A percentile compares a stretch with the other conserved stretches of the same genome.
These are phyloP conservation scores for Helichrysum umbraculigerum DNA, from an alignment of 129 eudicot genomes.

Conservation along the genomic window DNA sequence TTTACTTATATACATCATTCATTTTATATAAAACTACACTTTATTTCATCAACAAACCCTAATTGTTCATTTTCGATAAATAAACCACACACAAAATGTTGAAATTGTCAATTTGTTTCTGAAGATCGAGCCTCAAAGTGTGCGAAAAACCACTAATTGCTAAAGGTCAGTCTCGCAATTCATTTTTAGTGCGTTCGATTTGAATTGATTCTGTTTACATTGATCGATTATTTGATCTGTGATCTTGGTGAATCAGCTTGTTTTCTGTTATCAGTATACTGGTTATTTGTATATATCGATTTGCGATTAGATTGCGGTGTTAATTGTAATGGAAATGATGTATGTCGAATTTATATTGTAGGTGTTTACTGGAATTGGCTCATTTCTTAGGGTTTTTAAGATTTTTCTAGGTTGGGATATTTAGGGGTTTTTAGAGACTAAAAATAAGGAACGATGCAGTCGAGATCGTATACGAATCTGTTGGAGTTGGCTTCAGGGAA, in stretches of 20 bases:
- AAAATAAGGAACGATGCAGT: conserved; percentile 49
- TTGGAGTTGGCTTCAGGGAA: conserved; percentile 72
- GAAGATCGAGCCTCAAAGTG: conserved; percentile 9
- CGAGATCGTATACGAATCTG: conserved; percentile 75
- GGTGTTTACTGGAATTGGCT: conserved; percentile 26
- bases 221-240: conserved; percentile 14
- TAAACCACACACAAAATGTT: conserved; percentile 6
- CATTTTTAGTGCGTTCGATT: conserved; percentile 16
- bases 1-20: background rate
- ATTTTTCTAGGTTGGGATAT: background rate
- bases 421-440: conserved; percentile 1
- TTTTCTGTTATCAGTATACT: conserved; percentile 9
- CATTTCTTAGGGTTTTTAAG: conserved; percentile 1
- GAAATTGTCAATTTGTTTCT: conserved; percentile 1
- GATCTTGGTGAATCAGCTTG: conserved; percentile 17
- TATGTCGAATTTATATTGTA: conserved; percentile 23
- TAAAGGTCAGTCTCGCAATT: conserved; percentile 21
- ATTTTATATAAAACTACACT: conserved; percentile 10
- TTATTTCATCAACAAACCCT: conserved; percentile 39
- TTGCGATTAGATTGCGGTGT: conserved; percentile 18
- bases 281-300: background rate
- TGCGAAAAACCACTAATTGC: conserved; percentile 2
- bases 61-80: conserved; percentile 10
- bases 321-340: background rate
- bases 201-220: conserved; percentile 19